Percentiles rank a stretch among this genome's conserved stretches.
These are phyloP conservation scores for Mycena albidolilacea DNA, from an alignment of 768 basidiomycete species.

Conservation along the genomic window DNA sequence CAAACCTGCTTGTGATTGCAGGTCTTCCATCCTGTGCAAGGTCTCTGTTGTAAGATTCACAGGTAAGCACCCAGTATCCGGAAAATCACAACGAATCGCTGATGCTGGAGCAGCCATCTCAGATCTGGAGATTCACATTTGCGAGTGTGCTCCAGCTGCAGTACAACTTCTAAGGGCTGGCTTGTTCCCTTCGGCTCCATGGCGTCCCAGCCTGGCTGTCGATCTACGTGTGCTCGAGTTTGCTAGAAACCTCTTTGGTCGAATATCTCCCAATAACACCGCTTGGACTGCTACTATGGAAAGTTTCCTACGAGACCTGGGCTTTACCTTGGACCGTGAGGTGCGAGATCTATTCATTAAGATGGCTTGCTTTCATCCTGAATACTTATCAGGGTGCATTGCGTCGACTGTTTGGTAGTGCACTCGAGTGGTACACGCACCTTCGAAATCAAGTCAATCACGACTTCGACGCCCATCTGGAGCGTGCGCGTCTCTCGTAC, in stretches of 20 bases:
- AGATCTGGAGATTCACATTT: background rate
- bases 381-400: background rate
- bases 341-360: background rate
- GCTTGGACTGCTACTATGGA: slow-evolving; percentile 38
- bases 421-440: slow-evolving; percentile 14
- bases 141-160: slow-evolving; percentile 20
- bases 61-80: background rate
- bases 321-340: background rate
- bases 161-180: slow-evolving; percentile 42
- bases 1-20: background rate
- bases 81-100: background rate
- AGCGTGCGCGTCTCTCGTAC: background rate
- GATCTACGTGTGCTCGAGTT: slow-evolving; percentile 40
- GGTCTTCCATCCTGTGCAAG: background rate
- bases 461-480: background rate
- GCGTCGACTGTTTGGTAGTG: background rate
- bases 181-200: slow-evolving; percentile 47
- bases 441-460: slow-evolving; percentile 1
- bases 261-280: slow-evolving; percentile 40
- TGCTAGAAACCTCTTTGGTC: slow-evolving; percentile 34
- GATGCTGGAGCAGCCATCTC: background rate
- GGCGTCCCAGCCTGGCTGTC: background rate
- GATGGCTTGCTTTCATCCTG: too few relatives aligned
- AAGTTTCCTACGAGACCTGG: slow-evolving; percentile 11
- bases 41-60: slow-evolving; percentile 2